A percentile compares a stretch with the other conserved stretches of the same genome.
phyloP scores from a whole-genome alignment of 768 basidiomycete species.

The Trametes maxima region DNA sequence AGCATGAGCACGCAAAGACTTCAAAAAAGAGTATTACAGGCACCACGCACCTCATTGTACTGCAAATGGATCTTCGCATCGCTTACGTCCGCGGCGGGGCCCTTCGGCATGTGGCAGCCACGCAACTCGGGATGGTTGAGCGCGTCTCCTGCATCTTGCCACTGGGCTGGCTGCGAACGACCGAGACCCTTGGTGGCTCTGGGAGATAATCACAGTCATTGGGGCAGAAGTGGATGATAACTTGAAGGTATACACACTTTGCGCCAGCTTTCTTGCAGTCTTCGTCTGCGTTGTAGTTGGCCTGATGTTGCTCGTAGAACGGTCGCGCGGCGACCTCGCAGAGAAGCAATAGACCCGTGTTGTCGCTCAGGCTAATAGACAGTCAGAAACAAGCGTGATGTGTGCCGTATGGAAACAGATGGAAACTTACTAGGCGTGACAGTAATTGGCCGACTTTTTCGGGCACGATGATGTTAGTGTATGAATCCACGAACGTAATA shows the following conservation, averaged over 20 bases:
- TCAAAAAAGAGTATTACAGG: neutral
- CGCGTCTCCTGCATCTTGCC: conserved; percentile 61
- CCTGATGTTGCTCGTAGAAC: conserved; percentile 48
- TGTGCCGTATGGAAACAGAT: too few relatives aligned
- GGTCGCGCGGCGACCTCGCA: conserved; percentile 64
- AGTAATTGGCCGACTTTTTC: conserved; percentile 56
- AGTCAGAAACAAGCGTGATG: neutral
- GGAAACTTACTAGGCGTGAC: conserved; percentile 47
- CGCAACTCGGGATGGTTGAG: conserved; percentile 50
- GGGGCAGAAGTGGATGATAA: neutral
- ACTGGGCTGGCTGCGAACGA: conserved; percentile 50
- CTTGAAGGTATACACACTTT: neutral
- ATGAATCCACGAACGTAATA: neutral
- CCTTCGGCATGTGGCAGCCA: conserved; percentile 65
- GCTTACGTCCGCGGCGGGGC: conserved; percentile 40
- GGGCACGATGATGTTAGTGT: neutral
- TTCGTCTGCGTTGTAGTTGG: conserved; percentile 53
- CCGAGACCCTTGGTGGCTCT: conserved; percentile 62
- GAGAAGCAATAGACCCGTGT: conserved; percentile 56
- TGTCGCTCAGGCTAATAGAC: conserved; percentile 47
- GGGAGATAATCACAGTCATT: neutral
- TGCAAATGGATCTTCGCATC: conserved; percentile 39
- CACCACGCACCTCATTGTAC: conserved; percentile 56
- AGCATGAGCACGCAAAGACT: neutral
- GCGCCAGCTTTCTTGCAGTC: conserved; percentile 51